phyloP scores from a whole-genome alignment of 2,329 filamentous ascomycete species.

The Aspergillus tamarii region DNA sequence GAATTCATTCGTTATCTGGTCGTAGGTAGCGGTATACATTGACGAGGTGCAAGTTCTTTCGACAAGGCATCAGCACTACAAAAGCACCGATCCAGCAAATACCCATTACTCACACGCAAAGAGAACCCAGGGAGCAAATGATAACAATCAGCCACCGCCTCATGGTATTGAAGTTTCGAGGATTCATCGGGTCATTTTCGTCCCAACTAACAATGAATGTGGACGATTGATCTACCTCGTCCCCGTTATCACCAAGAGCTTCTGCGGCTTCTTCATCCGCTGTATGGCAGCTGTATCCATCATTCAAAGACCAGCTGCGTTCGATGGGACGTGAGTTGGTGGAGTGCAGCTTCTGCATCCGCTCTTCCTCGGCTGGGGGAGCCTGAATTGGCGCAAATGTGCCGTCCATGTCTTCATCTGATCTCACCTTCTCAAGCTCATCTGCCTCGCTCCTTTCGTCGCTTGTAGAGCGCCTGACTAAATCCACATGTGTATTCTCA shows the following conservation, averaged over 20 bases:
- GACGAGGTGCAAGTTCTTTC: slow-evolving; percentile 78
- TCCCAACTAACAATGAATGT: slow-evolving; percentile 75
- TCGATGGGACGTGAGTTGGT: slow-evolving; percentile 33
- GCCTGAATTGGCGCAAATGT: slow-evolving; percentile 29
- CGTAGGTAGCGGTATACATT: slow-evolving; percentile 85
- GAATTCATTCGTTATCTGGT: slow-evolving; percentile 76
- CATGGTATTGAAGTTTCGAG: slow-evolving; percentile 66
- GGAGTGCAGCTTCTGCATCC: slow-evolving; percentile 26
- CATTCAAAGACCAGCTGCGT: slow-evolving; percentile 40
- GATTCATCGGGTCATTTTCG: slow-evolving; percentile 72
- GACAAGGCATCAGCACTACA: slow-evolving; percentile 9
- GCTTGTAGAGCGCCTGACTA: slow-evolving; percentile 16
- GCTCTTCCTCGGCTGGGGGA: slow-evolving; percentile 19
- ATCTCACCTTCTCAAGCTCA: slow-evolving; percentile 12
- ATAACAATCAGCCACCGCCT: slow-evolving; percentile 79
- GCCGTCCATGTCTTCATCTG: slow-evolving; percentile 15
- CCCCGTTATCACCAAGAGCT: slow-evolving; percentile 15
- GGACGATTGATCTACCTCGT: slow-evolving; percentile 25
- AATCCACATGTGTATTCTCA: background rate
- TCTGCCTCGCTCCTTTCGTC: slow-evolving; percentile 10
- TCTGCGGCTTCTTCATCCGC: slow-evolving; percentile 30
- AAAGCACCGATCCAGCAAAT: background rate
- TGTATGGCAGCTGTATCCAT: slow-evolving; percentile 34
- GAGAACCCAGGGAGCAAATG: slow-evolving; percentile 72
- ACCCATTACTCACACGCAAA: slow-evolving; percentile 75